Percentiles rank a stretch among this genome's conserved stretches.
phyloP scores from a whole-genome alignment of 2,329 filamentous ascomycete genomes.

The Hypoxylon sp. region DNA sequence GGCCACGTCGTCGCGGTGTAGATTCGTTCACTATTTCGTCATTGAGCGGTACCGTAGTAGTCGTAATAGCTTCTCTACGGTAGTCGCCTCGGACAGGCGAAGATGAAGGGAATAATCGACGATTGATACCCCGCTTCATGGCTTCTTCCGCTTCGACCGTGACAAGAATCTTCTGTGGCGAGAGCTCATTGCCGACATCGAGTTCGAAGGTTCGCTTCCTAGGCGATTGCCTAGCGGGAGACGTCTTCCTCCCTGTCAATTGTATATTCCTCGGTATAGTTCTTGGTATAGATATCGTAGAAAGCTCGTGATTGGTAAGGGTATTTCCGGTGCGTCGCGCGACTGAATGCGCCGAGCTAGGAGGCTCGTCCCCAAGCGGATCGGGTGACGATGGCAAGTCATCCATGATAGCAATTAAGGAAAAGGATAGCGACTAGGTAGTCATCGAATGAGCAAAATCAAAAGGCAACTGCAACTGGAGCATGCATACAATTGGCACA shows the following conservation, averaged over 20 bases:
- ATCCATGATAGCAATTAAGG: conserved; percentile 48
- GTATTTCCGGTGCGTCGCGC: conserved; percentile 46
- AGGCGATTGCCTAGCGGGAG: conserved; percentile 60
- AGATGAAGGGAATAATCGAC: conserved; percentile 56
- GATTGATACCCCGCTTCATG: conserved; percentile 52
- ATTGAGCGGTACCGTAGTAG: conserved; percentile 66
- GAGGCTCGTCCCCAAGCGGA: conserved; percentile 53
- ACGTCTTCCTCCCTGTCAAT: conserved; percentile 56
- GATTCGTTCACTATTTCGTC: conserved; percentile 49
- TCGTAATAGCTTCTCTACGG: conserved; percentile 60
- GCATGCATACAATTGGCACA: conserved; percentile 31
- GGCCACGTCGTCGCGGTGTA: conserved; percentile 62
- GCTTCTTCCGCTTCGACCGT: conserved; percentile 66
- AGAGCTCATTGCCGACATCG: conserved; percentile 65
- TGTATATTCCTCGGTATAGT: conserved; percentile 44
- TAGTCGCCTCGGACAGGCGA: conserved; percentile 59
- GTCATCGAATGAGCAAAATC: conserved; percentile 20
- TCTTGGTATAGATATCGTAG: conserved; percentile 62
- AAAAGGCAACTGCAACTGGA: conserved; percentile 14
- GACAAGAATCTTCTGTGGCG: conserved; percentile 68
- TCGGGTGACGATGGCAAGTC: conserved; percentile 56
- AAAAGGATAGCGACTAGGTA: conserved; percentile 36
- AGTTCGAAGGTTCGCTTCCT: conserved; percentile 71
- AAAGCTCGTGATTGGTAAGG: conserved; percentile 50
- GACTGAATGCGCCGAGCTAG: conserved; percentile 47